These are phyloP conservation scores for Dissophora ornata DNA, from an alignment of 192 early-diverging fungal genomes.

Conservation along the genomic window DNA sequence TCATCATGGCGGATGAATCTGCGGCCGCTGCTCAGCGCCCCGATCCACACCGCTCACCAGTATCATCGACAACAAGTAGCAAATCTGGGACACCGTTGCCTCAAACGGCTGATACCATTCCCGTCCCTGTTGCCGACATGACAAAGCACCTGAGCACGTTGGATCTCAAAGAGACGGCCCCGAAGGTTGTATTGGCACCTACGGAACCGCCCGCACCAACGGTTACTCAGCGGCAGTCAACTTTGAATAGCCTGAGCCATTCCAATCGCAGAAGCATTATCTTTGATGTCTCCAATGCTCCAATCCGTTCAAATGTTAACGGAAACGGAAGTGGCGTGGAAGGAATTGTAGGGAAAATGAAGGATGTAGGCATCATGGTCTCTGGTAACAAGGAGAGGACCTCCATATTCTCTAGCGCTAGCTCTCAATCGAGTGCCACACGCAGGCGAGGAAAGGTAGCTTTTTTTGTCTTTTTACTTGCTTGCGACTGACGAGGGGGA, in stretches of 20 bases:
- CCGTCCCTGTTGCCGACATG: conserved; percentile 36
- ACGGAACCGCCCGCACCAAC: conserved; percentile 5
- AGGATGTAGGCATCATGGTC: conserved; percentile 34
- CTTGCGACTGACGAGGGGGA: too few species aligned
- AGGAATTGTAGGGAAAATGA: conserved; percentile 24
- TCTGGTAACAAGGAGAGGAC: conserved; percentile 34
- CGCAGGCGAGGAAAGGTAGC: conserved; percentile 52
- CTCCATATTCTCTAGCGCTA: conserved; percentile 30
- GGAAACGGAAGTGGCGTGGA: conserved; percentile 2
- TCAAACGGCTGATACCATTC: conserved; percentile 41
- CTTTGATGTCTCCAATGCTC: conserved; percentile 30
- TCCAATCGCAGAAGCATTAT: conserved; percentile 44
- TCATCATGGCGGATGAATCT: conserved; percentile 12
- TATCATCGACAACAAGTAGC: conserved; percentile 40
- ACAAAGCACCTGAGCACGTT: conserved; percentile 41
- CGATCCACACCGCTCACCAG: conserved; percentile 23
- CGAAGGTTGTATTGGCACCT: conserved; percentile 10
- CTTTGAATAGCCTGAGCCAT: background rate
- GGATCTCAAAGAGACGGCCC: conserved; percentile 24
- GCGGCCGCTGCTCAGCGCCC: background rate
- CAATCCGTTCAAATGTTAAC: conserved; percentile 6
- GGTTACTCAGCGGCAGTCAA: conserved; percentile 10
- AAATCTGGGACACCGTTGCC: conserved; percentile 43
- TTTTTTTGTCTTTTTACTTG: background rate
- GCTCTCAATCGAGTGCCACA: conserved; percentile 10